These are phyloP conservation scores for Nicotiana noctiflora DNA, from an alignment of 257 asterid species.

Conservation along the genomic window DNA sequence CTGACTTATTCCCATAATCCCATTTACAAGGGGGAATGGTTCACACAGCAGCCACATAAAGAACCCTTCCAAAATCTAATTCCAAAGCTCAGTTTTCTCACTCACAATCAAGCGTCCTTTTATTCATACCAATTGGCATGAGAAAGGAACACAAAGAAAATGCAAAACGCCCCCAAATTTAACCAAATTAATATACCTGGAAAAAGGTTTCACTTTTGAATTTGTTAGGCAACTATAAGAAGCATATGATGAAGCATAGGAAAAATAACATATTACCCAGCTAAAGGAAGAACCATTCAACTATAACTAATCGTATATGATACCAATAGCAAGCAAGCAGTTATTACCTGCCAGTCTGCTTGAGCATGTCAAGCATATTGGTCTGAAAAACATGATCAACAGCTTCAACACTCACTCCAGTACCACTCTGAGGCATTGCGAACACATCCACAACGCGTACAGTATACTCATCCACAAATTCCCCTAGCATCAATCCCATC, in stretches of 20 bases:
- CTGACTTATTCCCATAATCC: background rate
- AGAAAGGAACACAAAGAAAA: background rate
- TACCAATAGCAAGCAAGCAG: background rate
- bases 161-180: background rate
- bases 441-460: constrained; percentile 94
- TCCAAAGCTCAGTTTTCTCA: background rate
- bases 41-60: background rate
- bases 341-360: constrained; percentile 85
- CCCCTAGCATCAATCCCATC: constrained; percentile 96
- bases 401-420: constrained; percentile 98
- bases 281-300: background rate
- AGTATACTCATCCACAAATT: constrained; percentile 93
- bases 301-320: background rate
- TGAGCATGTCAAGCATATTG: constrained; percentile 97
- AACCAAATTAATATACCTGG: background rate
- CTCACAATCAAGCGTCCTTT: background rate
- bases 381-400: constrained; percentile 97
- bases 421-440: constrained; percentile 99
- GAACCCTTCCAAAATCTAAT: background rate
- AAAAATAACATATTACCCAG: background rate
- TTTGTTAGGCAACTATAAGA: background rate
- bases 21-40: background rate
- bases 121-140: background rate
- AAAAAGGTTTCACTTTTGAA: background rate
- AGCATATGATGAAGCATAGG: background rate